Percentiles rank a stretch among this genome's conserved stretches.
phyloP scores from a whole-genome alignment of 352 stramenopile genomes.

The Globisporangium nunn region DNA sequence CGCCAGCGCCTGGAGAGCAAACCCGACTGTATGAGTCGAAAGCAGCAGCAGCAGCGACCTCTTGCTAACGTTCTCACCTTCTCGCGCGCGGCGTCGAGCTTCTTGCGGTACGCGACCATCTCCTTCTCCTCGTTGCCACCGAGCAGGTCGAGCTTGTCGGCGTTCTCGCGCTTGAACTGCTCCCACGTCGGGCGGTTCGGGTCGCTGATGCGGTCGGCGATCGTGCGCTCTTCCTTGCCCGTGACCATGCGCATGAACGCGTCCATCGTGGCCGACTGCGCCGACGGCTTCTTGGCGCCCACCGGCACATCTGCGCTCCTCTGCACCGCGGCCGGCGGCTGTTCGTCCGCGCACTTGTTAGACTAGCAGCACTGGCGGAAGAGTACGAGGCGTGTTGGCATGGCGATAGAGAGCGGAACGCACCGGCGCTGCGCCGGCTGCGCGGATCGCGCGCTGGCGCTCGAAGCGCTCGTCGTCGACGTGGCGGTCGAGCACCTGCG shows the following conservation, averaged over 20 bases:
- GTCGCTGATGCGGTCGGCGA: slow-evolving; percentile 91
- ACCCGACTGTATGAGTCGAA: no score
- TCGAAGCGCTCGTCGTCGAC: slow-evolving; percentile 84
- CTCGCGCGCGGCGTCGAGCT: slow-evolving; percentile 88
- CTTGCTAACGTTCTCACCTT: slow-evolving; percentile 34
- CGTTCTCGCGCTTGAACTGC: slow-evolving; percentile 95
- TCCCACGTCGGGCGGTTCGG: slow-evolving; percentile 94
- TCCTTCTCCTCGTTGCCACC: slow-evolving; percentile 84
- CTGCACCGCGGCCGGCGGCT: slow-evolving; percentile 2
- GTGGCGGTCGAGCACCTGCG: slow-evolving; percentile 69
- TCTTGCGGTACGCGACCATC: slow-evolving; percentile 91
- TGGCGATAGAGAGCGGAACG: slow-evolving; percentile 5
- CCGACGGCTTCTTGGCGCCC: slow-evolving; percentile 14
- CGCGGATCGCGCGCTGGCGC: slow-evolving; percentile 51
- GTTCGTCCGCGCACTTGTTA: background rate
- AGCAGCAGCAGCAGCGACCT: background rate
- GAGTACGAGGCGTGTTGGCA: no score
- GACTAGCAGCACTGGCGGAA: background rate
- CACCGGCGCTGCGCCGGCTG: slow-evolving; percentile 25
- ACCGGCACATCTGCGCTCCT: background rate
- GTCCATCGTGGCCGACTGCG: slow-evolving; percentile 86
- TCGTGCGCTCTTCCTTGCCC: slow-evolving; percentile 90
- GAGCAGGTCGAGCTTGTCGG: slow-evolving; percentile 88
- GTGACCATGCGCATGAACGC: slow-evolving; percentile 92
- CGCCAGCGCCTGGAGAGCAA: slow-evolving; percentile 38